A percentile compares a stretch with the other conserved stretches of the same genome.
These are phyloP conservation scores for Trypanosoma caninum DNA, from an alignment of 208 protist species.

Conservation along the genomic window DNA sequence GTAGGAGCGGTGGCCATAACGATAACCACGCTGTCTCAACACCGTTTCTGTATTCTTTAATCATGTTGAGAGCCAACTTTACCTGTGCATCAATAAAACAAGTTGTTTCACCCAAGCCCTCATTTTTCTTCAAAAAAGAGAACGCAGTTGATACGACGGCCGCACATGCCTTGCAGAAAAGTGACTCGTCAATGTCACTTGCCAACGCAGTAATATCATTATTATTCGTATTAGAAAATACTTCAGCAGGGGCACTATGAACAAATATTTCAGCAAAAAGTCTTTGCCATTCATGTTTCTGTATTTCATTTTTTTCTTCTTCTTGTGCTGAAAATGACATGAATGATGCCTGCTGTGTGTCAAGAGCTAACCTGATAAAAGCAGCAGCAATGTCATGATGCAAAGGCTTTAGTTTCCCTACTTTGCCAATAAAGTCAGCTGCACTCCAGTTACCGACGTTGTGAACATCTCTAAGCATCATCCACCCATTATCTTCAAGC, in stretches of 20 bases:
- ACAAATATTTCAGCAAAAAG: slow-evolving; percentile 12
- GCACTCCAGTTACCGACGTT: neutral
- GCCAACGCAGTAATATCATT: too few relatives aligned
- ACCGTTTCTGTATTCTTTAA: neutral
- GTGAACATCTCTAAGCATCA: neutral
- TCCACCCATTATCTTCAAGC: neutral
- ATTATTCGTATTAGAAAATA: neutral
- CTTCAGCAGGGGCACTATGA: neutral
- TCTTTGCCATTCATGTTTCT: neutral
- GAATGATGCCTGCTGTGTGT: neutral
- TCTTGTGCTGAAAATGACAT: neutral
- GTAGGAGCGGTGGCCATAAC: slow-evolving; percentile 16
- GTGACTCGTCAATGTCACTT: neutral
- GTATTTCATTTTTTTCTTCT: neutral
- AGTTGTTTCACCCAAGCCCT: too few relatives aligned
- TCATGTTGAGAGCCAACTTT: neutral
- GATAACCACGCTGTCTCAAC: slow-evolving; percentile 4
- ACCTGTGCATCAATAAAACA: slow-evolving; percentile 3
- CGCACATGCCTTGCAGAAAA: neutral
- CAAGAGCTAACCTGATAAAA: slow-evolving; percentile 5
- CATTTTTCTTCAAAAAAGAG: neutral
- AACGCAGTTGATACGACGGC: neutral
- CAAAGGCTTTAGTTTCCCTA: neutral
- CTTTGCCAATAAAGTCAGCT: neutral
- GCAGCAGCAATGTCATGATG: neutral